A percentile compares a stretch with the other conserved stretches of the same genome.
Conservation (phyloP, 306 rosid species). For the Cucurbita pepo region DNA sequence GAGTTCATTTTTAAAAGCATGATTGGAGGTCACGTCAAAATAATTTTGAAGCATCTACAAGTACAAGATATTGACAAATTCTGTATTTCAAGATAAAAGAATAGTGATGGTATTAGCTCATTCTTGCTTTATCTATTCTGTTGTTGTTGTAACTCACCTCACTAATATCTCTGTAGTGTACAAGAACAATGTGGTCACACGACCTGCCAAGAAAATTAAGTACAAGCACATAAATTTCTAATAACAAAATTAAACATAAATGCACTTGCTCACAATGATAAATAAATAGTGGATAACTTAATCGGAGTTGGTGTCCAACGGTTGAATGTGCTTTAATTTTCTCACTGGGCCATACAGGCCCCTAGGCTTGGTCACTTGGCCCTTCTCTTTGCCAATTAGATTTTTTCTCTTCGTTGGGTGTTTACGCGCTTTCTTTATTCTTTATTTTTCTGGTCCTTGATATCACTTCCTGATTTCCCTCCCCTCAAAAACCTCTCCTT, state of each 20-base stretch:
- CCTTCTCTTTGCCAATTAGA: neutral
- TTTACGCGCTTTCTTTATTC: neutral
- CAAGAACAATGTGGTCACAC: slow-evolving; percentile 84
- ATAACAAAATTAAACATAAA: neutral
- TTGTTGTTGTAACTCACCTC: slow-evolving; percentile 44
- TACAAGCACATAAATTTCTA: slow-evolving; percentile 8
- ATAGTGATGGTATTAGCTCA: neutral
- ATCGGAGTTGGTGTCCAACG: neutral
- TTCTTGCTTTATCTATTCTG: slow-evolving; percentile 5
- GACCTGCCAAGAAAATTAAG: slow-evolving; percentile 44
- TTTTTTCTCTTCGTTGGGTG: neutral
- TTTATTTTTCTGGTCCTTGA: neutral
- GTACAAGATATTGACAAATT: neutral
- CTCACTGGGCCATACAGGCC: neutral
- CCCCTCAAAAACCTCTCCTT: neutral
- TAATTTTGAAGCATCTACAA: neutral
- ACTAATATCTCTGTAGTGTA: slow-evolving; percentile 74
- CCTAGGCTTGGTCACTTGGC: neutral
- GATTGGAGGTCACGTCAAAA: neutral
- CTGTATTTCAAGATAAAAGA: neutral
- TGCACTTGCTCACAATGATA: neutral
- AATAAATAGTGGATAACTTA: neutral
- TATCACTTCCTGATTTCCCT: neutral
- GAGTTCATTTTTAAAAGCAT: neutral
- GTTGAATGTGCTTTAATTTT: neutral